A percentile compares a stretch with the other conserved stretches of the same genome.
Evolutionary conservation across 805 yeast species (phyloP).

Genomic region (Ogataea neopini): DNA sequence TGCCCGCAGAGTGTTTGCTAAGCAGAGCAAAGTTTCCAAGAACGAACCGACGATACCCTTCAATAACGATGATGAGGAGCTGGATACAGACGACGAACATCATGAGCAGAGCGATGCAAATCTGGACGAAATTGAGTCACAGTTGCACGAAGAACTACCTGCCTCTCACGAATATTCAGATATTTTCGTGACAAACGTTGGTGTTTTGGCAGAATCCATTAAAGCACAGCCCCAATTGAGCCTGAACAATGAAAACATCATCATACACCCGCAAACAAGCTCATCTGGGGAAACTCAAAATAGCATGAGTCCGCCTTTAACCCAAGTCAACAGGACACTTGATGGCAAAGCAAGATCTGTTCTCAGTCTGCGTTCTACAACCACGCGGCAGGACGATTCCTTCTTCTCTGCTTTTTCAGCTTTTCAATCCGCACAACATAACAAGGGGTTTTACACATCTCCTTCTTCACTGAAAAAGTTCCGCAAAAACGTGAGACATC

Average conservation of each 20-base stretch:
- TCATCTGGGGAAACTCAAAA: neutral
- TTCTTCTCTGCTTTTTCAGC: neutral
- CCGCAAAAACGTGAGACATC: slow-evolving; percentile 12
- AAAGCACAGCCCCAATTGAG: slow-evolving; percentile 23
- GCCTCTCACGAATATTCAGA: slow-evolving; percentile 1
- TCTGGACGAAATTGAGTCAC: slow-evolving; percentile 9
- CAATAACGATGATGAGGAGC: slow-evolving; percentile 7
- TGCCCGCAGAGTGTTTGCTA: slow-evolving; percentile 11
- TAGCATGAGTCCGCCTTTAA: neutral
- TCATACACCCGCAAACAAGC: neutral
- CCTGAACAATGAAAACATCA: slow-evolving; percentile 17
- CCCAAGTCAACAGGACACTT: neutral
- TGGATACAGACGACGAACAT: neutral
- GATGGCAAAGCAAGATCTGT: slow-evolving; percentile 1
- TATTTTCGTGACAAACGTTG: slow-evolving; percentile 20
- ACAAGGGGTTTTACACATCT: slow-evolving; percentile 7
- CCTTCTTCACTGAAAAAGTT: slow-evolving; percentile 16
- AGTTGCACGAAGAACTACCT: neutral
- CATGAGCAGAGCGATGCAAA: neutral
- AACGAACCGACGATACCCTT: neutral
- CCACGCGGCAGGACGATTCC: slow-evolving; percentile 1
- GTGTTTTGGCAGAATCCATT: slow-evolving; percentile 24
- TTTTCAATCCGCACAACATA: neutral
- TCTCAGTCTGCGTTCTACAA: slow-evolving; percentile 3
- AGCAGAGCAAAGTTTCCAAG: neutral